Conservation (phyloP, 768 basidiomycete genomes). For the Rickenella mellea region DNA sequence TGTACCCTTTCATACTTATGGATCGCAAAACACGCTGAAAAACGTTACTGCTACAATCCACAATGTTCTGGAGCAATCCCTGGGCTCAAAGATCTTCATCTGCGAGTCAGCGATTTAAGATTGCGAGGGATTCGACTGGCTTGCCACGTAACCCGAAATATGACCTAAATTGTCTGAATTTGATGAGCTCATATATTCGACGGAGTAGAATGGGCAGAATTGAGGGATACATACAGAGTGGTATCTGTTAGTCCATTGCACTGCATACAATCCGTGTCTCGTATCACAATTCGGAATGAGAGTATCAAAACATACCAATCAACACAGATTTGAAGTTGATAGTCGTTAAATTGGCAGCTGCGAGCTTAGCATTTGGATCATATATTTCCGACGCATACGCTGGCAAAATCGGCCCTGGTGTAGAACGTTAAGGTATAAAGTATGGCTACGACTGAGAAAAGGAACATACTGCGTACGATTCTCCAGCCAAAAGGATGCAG, state of each 20-base stretch:
- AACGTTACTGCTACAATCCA: too few relatives aligned
- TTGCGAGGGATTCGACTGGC: too few relatives aligned
- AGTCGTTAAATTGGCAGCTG: constrained; percentile 35
- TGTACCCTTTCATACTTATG: too few relatives aligned
- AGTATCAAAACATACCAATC: constrained; percentile 26
- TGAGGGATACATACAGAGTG: constrained; percentile 25
- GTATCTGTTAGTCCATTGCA: constrained; percentile 57
- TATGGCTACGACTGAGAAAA: neutral
- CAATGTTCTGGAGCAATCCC: too few relatives aligned
- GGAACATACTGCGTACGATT: constrained; percentile 15
- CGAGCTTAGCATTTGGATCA: constrained; percentile 35
- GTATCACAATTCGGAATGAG: neutral
- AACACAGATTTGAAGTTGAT: constrained; percentile 40
- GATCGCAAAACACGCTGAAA: too few relatives aligned
- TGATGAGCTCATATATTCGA: neutral
- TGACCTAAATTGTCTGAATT: constrained; percentile 27
- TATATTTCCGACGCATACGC: constrained; percentile 38
- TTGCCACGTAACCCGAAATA: too few relatives aligned
- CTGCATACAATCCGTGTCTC: neutral
- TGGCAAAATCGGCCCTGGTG: constrained; percentile 55
- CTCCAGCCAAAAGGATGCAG: constrained; percentile 23
- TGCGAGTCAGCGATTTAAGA: too few relatives aligned
- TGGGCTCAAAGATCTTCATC: too few relatives aligned
- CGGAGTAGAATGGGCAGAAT: neutral
- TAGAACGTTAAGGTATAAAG: neutral